A percentile compares a stretch with the other conserved stretches of the same genome.
These are phyloP conservation scores for Mollisia scopiformis DNA, from an alignment of 2,329 filamentous ascomycete species.

Conservation along the genomic window DNA sequence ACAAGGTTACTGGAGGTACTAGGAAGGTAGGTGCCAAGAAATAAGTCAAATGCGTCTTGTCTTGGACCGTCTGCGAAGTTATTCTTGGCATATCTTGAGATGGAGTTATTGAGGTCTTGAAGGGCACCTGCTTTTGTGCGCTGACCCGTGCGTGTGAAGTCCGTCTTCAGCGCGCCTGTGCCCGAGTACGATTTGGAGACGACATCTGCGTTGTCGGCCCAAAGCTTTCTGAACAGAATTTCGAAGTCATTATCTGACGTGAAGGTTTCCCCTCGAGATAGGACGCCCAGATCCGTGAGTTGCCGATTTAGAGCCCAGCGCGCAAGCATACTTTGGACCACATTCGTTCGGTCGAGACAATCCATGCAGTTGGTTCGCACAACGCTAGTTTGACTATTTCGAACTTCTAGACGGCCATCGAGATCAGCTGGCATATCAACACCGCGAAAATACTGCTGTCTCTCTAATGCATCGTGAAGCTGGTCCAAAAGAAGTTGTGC, in stretches of 20 bases:
- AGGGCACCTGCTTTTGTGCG: slow-evolving; percentile 84
- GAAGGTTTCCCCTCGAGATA: slow-evolving; percentile 76
- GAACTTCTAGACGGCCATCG: slow-evolving; percentile 75
- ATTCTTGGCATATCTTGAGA: slow-evolving; percentile 88
- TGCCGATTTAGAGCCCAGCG: slow-evolving; percentile 88
- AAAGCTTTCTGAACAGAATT: slow-evolving; percentile 91
- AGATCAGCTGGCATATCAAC: slow-evolving; percentile 78
- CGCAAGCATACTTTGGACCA: slow-evolving; percentile 96
- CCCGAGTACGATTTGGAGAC: slow-evolving; percentile 93
- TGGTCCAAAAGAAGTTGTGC: slow-evolving; percentile 85
- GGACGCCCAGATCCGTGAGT: slow-evolving; percentile 80
- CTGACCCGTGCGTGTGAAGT: slow-evolving; percentile 91
- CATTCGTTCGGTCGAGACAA: slow-evolving; percentile 95
- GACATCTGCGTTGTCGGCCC: slow-evolving; percentile 97
- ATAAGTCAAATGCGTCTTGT: slow-evolving; percentile 94
- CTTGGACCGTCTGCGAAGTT: slow-evolving; percentile 94
- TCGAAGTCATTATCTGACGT: slow-evolving; percentile 83
- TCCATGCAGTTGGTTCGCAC: slow-evolving; percentile 99
- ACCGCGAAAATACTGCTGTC: slow-evolving; percentile 90
- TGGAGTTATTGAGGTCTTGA: slow-evolving; percentile 84
- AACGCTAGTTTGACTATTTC: slow-evolving; percentile 82
- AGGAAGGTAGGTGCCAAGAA: slow-evolving; percentile 84
- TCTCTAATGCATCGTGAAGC: slow-evolving; percentile 73
- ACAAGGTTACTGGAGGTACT: slow-evolving; percentile 71
- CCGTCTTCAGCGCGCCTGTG: slow-evolving; percentile 96